Base-by-base conservation (phyloP, 768 basidiomycete genomes). In the Boletus tomentosulus region DNA sequence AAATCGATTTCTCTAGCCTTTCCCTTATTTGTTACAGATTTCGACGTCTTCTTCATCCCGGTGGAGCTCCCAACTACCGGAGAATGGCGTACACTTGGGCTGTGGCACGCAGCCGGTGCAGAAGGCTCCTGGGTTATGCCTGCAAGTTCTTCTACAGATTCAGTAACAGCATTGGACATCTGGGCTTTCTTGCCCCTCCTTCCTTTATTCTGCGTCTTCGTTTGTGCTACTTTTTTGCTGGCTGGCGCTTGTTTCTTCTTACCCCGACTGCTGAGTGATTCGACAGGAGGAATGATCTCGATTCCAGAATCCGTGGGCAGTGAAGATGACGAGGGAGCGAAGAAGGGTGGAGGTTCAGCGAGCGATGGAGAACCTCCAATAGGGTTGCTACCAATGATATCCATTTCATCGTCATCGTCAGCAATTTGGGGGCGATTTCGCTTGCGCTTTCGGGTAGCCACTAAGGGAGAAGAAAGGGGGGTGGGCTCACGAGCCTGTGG, bases 271-370 rank as follows among this genome's bases (percentile, higher is more conserved):
- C 22, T n/a, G n/a, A 19, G 25, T 42, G 48, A 3, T 43, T 57
- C 53, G 5, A 45, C 31, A 11, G 51, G 53, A 10, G 51, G 62
- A 4, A 72, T 66, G 4, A 72, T 67, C n/a, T 59, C 60, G 24
- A 73, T 61, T 51, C 71, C 66, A 15, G 60, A 62, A 42, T 63
- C 57, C 3, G 61, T 59, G 24, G 53, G 66, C 9, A 64, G 46
- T 12, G 69, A 62, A 16, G 78, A 75, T 11, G 80, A 76, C 7
- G 79, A 74, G 4, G 72, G 66, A 11, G 77, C 76, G 39, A 80
- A 80, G 61, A 78, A 80, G 16, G 75, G 75, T 3, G 73, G 71
- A 31, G 78, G 78, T 6, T 68, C 70, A 41, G 63, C 55, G 11
- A 31, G 39, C 6, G 55, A 35, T 3, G 49, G 43, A 24, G 59